These are phyloP conservation scores for Echinosophora koreensis DNA, from an alignment of 306 rosid genomes.

Conservation along the genomic window DNA sequence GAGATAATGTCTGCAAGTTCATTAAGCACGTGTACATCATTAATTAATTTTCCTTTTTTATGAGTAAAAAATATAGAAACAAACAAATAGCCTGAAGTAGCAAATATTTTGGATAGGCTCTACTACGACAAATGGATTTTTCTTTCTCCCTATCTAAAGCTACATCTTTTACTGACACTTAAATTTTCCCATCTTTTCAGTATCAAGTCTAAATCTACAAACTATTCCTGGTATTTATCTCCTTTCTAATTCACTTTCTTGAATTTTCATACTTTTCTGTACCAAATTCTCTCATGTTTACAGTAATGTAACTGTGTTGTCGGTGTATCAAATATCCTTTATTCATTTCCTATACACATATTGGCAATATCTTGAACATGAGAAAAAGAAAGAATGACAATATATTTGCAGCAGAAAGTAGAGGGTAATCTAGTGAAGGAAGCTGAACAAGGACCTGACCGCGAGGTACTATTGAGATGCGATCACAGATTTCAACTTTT, in stretches of 20 bases:
- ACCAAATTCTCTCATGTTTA: constrained; percentile 36
- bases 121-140: neutral
- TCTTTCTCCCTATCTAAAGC: constrained; percentile 33
- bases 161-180: constrained; percentile 26
- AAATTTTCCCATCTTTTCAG: constrained; percentile 13
- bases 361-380: constrained; percentile 20
- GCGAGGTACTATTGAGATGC: constrained; percentile 92
- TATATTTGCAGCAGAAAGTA: constrained; percentile 22
- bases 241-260: constrained; percentile 15
- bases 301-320: constrained; percentile 2
- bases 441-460: constrained; percentile 86
- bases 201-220: constrained; percentile 15
- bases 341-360: neutral
- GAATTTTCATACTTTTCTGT: constrained; percentile 26
- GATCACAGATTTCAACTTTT: constrained; percentile 82
- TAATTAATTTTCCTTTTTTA: neutral
- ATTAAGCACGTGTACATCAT: constrained; percentile 15
- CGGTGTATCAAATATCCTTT: neutral
- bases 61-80: constrained; percentile 10
- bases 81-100: constrained; percentile 36
- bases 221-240: constrained; percentile 16
- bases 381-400: constrained; percentile 35
- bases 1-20: constrained; percentile 80
- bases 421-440: constrained; percentile 49
- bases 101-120: constrained; percentile 15